Base-by-base conservation (phyloP, 2,329 filamentous ascomycete species). In the Epichloe brachyelytri region DNA sequence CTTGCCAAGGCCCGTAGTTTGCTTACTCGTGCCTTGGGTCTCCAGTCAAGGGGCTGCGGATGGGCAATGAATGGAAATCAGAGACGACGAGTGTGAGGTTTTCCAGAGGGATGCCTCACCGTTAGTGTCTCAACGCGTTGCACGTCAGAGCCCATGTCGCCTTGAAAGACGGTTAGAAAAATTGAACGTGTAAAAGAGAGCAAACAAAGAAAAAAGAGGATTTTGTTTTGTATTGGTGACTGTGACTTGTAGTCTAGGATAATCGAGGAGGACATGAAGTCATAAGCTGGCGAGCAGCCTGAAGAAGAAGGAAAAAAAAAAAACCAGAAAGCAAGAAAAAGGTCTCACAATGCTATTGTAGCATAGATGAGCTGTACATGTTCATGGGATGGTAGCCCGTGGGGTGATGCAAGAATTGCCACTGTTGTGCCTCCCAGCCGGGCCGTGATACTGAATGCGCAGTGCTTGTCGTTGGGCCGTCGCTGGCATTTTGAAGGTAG, bases 341-440 rank as follows among this genome's bases (percentile, higher is more conserved):
- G 3, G 6, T 30, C 22, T 6, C 19, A 15, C 20, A 3, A 37
- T 49, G 11, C 30, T 39, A 46, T 22, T 46, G 49, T 34, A 46
- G 6, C 11, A 51, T 41, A 33, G 33, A 15, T 14, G 43, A 36
- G 17, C n/a, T 44, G 49, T 41, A 46, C 43, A 51, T 51, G 37
- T 17, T 39, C 36, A 51, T 34, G n/a, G 43, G 43, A 36, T 51
- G 49, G 33, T 46, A 51, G 17, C 26, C 43, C 14, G 43, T 30
- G 10, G 40, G 43, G 10, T 51, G 43, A 10, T 51, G 49, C 22
- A 51, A 8, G 12, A 51, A 51, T 26, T 46, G 30, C 49, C 49
- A 51, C 30, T 51, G 49, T 14, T 51, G 49, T 5, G 49, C 11
- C 14, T 51, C 49, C 49, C 49, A 51, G 14, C 34, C 38, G 8